Evolutionary conservation across 306 rosid species (phyloP).

Genomic region (Gastrolobium bilobum): DNA sequence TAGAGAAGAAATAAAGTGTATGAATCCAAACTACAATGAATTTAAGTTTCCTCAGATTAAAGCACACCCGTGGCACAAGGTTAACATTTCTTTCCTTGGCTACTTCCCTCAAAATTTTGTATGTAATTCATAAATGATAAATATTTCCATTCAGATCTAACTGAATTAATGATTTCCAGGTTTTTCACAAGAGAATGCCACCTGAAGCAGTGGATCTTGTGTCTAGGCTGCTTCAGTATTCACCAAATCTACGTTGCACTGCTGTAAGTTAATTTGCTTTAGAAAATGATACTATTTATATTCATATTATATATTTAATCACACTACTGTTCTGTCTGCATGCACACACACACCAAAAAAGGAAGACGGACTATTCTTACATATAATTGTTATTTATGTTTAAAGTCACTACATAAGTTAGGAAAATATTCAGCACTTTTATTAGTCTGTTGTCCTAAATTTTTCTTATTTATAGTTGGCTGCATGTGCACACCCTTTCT

Average conservation of each 20-base stretch:
- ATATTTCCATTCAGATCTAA: conserved; percentile 41
- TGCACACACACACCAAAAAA: background rate
- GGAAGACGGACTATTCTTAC: conserved; percentile 3
- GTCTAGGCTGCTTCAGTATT: conserved; percentile 91
- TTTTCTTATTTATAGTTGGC: conserved; percentile 69
- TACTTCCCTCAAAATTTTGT: background rate
- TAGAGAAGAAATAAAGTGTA: conserved; percentile 94
- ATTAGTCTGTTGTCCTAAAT: conserved; percentile 29
- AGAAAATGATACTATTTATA: background rate
- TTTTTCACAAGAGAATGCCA: conserved; percentile 91
- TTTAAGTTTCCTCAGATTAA: conserved; percentile 95
- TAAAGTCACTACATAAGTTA: background rate
- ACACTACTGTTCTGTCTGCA: background rate
- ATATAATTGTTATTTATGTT: background rate
- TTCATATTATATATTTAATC: background rate
- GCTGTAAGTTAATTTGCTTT: conserved; percentile 61
- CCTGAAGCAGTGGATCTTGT: conserved; percentile 91
- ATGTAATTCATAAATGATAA: conserved; percentile 9
- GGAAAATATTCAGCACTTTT: background rate
- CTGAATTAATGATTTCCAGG: conserved; percentile 53
- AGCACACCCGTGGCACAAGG: conserved; percentile 99
- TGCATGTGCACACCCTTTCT: conserved; percentile 94
- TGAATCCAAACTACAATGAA: conserved; percentile 93
- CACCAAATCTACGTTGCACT: conserved; percentile 92
- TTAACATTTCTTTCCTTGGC: conserved; percentile 38